These are phyloP conservation scores for Pythium rishiriense DNA, from an alignment of 352 stramenopile species.

Conservation along the genomic window DNA sequence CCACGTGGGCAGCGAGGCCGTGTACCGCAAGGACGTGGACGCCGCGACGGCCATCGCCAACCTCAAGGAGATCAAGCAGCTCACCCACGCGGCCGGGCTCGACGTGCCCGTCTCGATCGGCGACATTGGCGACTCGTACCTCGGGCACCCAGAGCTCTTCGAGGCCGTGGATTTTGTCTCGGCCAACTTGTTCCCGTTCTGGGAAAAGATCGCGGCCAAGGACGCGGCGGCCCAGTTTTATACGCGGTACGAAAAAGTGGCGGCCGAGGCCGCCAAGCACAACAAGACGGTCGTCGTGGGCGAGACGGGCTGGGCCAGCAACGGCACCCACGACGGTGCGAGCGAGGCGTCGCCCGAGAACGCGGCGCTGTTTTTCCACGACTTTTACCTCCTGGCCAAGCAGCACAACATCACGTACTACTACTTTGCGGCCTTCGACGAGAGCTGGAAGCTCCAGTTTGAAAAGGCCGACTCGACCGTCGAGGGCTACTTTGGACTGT, in stretches of 20 bases:
- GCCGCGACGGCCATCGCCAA: conserved; percentile 42
- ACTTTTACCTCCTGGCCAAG: conserved; percentile 59
- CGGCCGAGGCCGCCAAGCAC: conserved; percentile 31
- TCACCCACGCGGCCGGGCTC: conserved; percentile 31
- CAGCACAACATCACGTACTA: conserved; percentile 58
- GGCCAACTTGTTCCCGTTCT: conserved; percentile 73
- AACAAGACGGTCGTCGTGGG: conserved; percentile 64
- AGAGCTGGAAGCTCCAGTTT: conserved; percentile 55
- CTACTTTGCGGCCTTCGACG: conserved; percentile 72
- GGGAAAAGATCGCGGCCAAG: conserved; percentile 46
- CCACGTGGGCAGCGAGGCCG: conserved; percentile 68
- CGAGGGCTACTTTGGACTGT: conserved; percentile 74
- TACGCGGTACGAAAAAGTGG: conserved; percentile 41
- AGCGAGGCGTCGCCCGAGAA: conserved; percentile 39
- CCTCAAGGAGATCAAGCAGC: conserved; percentile 56
- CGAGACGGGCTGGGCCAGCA: conserved; percentile 67
- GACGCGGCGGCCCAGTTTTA: conserved; percentile 45
- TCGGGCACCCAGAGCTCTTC: conserved; percentile 50
- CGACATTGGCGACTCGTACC: conserved; percentile 60
- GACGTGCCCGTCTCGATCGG: conserved; percentile 61
- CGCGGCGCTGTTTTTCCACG: conserved; percentile 52
- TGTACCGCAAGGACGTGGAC: conserved; percentile 64
- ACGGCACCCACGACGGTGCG: conserved; percentile 33
- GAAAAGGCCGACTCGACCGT: conserved; percentile 55
- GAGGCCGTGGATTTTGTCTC: conserved; percentile 61